phyloP scores from a whole-genome alignment of 805 yeast species.

The Sugiyamaella boreocaroliniensis region DNA sequence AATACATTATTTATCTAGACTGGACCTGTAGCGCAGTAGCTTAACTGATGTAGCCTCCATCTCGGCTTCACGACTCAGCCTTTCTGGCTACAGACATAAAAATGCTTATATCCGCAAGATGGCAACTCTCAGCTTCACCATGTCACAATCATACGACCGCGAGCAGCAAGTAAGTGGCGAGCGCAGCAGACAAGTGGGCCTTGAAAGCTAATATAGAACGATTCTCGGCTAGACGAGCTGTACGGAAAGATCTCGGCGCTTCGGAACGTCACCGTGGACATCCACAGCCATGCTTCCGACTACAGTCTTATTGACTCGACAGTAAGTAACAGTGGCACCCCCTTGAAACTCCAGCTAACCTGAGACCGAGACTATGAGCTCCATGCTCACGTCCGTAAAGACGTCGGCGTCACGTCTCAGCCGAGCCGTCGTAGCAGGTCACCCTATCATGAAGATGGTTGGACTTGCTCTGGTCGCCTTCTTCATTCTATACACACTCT shows the following conservation, averaged over 20 bases:
- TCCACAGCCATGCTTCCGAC: constrained; percentile 56
- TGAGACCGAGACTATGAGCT: constrained; percentile 44
- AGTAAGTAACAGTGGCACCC: constrained; percentile 16
- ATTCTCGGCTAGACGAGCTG: constrained; percentile 52
- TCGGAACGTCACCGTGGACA: constrained; percentile 60
- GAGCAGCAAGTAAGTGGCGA: constrained; percentile 9
- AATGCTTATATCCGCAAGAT: neutral
- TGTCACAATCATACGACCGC: constrained; percentile 12
- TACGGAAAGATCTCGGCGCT: constrained; percentile 61
- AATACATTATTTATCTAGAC: neutral
- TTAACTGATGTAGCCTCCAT: too few relatives aligned
- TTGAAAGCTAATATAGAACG: constrained; percentile 42
- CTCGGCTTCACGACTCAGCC: neutral
- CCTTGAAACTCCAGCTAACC: constrained; percentile 16
- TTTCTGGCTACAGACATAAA: neutral
- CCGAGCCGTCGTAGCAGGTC: constrained; percentile 51
- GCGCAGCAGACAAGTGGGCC: neutral
- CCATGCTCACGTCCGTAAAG: constrained; percentile 43
- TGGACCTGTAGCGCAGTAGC: too few relatives aligned
- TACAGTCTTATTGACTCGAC: constrained; percentile 35
- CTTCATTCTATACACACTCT: constrained; percentile 50
- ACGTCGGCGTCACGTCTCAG: constrained; percentile 47
- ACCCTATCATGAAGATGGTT: constrained; percentile 53
- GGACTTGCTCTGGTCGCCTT: constrained; percentile 48
- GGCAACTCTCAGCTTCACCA: neutral